Conservation (phyloP, 306 rosid species). For the Benincasa hispida region DNA sequence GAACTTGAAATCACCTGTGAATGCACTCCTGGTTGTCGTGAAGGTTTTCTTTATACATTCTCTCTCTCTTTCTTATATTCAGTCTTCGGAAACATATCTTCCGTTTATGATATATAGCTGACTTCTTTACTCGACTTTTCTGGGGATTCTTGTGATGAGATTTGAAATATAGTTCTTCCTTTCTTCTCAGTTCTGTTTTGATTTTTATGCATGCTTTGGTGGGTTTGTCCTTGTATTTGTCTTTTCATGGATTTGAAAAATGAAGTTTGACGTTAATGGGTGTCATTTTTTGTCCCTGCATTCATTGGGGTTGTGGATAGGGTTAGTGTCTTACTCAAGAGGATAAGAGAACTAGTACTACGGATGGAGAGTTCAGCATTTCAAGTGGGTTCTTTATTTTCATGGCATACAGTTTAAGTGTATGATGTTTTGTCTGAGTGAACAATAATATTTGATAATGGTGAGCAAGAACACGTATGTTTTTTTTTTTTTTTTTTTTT, state of each 20-base stretch:
- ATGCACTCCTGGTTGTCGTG: constrained; percentile 98
- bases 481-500: not conserved
- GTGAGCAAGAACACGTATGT: not conserved
- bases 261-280: constrained; percentile 45
- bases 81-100: not conserved
- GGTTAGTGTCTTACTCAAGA: not conserved
- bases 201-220: constrained; percentile 25
- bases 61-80: not conserved
- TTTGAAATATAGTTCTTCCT: not conserved
- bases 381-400: constrained; percentile 1
- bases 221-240: constrained; percentile 5
- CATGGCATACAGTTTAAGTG: constrained; percentile 33
- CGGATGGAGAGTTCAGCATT: constrained; percentile 4
- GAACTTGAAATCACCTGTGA: constrained; percentile 81
- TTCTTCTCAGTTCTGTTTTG: constrained; percentile 13
- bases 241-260: constrained; percentile 11
- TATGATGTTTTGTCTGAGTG: constrained; percentile 66
- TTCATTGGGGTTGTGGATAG: not conserved
- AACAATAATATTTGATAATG: constrained; percentile 5
- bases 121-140: not conserved
- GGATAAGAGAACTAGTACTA: constrained; percentile 4
- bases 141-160: not conserved
- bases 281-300: constrained; percentile 14
- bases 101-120: not conserved
- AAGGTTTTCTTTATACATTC: constrained; percentile 40